These are phyloP conservation scores for Plantago elongata DNA, from an alignment of 257 asterid genomes.

Conservation along the genomic window DNA sequence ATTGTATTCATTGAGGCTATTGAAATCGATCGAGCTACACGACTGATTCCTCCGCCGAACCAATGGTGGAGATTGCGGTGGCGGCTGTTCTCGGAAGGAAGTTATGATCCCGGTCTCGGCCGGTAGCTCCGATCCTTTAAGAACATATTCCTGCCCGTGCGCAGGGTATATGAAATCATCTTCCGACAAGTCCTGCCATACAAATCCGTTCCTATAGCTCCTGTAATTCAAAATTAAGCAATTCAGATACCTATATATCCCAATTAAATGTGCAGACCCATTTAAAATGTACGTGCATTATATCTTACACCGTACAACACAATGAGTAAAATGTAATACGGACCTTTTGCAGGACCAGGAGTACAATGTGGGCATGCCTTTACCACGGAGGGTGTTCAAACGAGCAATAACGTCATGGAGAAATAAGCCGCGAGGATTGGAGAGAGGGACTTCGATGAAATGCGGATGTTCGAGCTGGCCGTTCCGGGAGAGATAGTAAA, in stretches of 20 bases:
- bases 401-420: constrained; percentile 75
- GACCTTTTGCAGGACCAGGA: constrained; percentile 92
- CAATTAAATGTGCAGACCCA: too few species aligned
- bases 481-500: constrained; percentile 63
- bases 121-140: constrained; percentile 73
- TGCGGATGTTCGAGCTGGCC: constrained; percentile 96
- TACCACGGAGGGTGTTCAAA: constrained; percentile 71
- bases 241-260: too few species aligned
- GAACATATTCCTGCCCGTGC: constrained; percentile 71
- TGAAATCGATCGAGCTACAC: constrained; percentile 66
- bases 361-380: constrained; percentile 67
- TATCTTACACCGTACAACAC: too few species aligned
- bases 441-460: constrained; percentile 86
- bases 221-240: constrained; percentile 27
- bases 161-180: constrained; percentile 75
- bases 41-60: constrained; percentile 70
- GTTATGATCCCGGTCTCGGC: constrained; percentile 21
- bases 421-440: constrained; percentile 55
- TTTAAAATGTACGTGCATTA: too few species aligned
- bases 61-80: constrained; percentile 15
- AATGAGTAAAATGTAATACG: neutral
- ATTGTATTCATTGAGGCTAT: constrained; percentile 43
- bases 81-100: constrained; percentile 13
- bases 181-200: constrained; percentile 91
- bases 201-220: constrained; percentile 82